Base-by-base conservation (phyloP, 192 early-diverging fungal genomes). In the Coemansia sp. region DNA sequence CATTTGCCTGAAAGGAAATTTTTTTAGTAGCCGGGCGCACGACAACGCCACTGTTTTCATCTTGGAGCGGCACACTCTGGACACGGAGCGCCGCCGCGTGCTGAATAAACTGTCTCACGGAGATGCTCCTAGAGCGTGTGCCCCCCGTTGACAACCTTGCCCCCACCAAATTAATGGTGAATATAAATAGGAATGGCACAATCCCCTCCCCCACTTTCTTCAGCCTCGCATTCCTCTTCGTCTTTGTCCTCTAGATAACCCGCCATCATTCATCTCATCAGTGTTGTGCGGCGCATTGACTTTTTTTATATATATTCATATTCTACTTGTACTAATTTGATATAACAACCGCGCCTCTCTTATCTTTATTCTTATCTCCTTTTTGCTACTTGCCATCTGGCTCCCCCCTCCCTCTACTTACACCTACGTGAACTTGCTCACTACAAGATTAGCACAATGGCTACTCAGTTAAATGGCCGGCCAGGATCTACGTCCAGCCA, bases 221-320 rank as follows among this genome's bases (percentile, higher is more conserved):
- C 27, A 55, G 53, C 53, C 53, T 24, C 27, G 15, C 57, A 60
- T 34, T 36, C 57, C 57, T 36, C 31, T 60, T 33, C 33, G 10
- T 55, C 34, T 33, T 13, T 60, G 57, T 27, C 27, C 27, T 27
- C 24, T 34, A 60, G 57, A 60, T 60, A 60, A 57, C 57, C 31
- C 31, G 53, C 53, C 57, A n/a, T 60, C 31, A 60, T 34, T 60
- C 31, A 60, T 34, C 57, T 60, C 31, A 60, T 60, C 31, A 16
- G 57, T 60, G 57, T 60, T 31, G 57, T 36, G 57, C 31, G 57
- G 57, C 57, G 57, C 57, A 60, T 60, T 60, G 29, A 60, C 57
- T 34, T 36, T 60, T 53, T 53, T 20, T 27, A 27, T 27, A 27
- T 27, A 11, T 24, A 22, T 29, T 27, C 22, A 43, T 53, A 20